phyloP scores from a whole-genome alignment of 192 early-diverging fungal species.

The Coemansia sp. region DNA sequence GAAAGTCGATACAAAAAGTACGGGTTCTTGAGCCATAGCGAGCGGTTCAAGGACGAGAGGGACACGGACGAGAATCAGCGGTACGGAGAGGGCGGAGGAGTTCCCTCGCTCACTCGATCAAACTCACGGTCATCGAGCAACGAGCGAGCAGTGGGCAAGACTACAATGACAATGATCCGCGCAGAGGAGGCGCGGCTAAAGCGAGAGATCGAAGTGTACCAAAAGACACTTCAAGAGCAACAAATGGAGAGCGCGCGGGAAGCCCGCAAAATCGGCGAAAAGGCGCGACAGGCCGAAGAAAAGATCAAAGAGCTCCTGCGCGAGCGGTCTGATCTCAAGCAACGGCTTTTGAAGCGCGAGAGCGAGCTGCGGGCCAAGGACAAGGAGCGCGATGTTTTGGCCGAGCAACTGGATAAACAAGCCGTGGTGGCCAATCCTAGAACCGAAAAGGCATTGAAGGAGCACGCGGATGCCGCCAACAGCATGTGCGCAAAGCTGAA shows the following conservation, averaged over 20 bases:
- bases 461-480: slow-evolving; percentile 35
- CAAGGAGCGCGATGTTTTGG: slow-evolving; percentile 17
- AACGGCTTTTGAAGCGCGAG: slow-evolving; percentile 25
- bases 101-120: background rate
- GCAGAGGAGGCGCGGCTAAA: slow-evolving; percentile 32
- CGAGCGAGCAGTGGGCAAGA: slow-evolving; percentile 7
- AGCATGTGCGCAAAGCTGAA: slow-evolving; percentile 27
- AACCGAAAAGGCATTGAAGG: slow-evolving; percentile 30
- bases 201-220: slow-evolving; percentile 42
- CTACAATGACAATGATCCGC: slow-evolving; percentile 23
- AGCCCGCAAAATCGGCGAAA: slow-evolving; percentile 21
- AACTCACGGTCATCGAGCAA: background rate
- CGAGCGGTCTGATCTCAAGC: slow-evolving; percentile 33
- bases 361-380: slow-evolving; percentile 37
- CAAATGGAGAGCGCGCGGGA: slow-evolving; percentile 22
- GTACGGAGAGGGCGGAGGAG: background rate
- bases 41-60: slow-evolving; percentile 26
- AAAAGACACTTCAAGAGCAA: slow-evolving; percentile 17
- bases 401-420: slow-evolving; percentile 31
- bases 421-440: slow-evolving; percentile 15
- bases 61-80: background rate
- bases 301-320: slow-evolving; percentile 31
- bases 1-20: slow-evolving; percentile 47
- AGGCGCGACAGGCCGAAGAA: slow-evolving; percentile 25
- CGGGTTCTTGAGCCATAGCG: slow-evolving; percentile 36